Conservation (phyloP, 805 yeast species). For the Kregervanrija delftensis region DNA sequence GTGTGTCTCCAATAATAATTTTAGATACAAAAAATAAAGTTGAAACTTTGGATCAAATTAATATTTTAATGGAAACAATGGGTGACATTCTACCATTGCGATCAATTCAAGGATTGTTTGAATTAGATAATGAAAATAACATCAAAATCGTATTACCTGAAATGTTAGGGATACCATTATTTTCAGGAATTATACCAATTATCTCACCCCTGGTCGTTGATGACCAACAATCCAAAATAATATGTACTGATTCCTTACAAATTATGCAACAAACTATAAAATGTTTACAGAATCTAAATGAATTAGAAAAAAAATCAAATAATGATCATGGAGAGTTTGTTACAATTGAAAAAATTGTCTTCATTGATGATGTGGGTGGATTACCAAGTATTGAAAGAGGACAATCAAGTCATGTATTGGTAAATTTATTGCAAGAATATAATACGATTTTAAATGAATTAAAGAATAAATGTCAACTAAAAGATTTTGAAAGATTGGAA, state of each 20-base stretch:
- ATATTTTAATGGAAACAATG: slow-evolving; percentile 3
- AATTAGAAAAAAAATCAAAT: slow-evolving; percentile 9
- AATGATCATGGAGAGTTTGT: slow-evolving; percentile 25
- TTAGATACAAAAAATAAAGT: slow-evolving; percentile 31
- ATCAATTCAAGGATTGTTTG: slow-evolving; percentile 32
- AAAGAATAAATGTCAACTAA: slow-evolving; percentile 41
- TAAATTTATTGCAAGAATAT: slow-evolving; percentile 79
- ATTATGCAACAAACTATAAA: slow-evolving; percentile 33
- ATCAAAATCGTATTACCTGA: slow-evolving; percentile 28
- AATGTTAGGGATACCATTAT: slow-evolving; percentile 34
- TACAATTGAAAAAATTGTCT: slow-evolving; percentile 76
- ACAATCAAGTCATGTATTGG: slow-evolving; percentile 77
- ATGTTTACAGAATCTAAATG: slow-evolving; percentile 26
- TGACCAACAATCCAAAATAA: slow-evolving; percentile 22
- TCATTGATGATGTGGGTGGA: slow-evolving; percentile 81
- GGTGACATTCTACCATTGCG: slow-evolving; percentile 12
- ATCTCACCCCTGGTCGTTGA: slow-evolving; percentile 52
- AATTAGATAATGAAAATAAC: slow-evolving; percentile 15
- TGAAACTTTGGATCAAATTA: neutral
- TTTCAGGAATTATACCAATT: slow-evolving; percentile 47
- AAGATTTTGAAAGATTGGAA: slow-evolving; percentile 36
- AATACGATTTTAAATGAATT: slow-evolving; percentile 59
- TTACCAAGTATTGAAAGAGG: slow-evolving; percentile 81
- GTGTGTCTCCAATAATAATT: slow-evolving; percentile 68
- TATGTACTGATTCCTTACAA: slow-evolving; percentile 32